phyloP scores from a whole-genome alignment of 805 yeast genomes.

The Hanseniaspora clermontiae region DNA sequence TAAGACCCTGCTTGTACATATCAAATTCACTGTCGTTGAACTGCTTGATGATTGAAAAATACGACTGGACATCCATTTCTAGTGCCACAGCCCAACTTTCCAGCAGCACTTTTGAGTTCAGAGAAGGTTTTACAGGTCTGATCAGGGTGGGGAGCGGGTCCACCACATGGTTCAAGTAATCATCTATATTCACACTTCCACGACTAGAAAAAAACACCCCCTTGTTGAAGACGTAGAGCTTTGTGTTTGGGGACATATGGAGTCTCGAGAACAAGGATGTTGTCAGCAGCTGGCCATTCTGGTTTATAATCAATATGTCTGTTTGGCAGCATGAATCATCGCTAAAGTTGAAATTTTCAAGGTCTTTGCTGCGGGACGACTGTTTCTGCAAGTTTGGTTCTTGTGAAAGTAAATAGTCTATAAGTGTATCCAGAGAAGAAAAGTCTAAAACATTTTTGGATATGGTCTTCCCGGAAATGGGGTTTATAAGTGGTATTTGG shows the following conservation, averaged over 20 bases:
- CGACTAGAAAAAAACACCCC: not conserved
- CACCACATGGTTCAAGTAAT: not conserved
- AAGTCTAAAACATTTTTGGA: not conserved
- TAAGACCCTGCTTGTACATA: not conserved
- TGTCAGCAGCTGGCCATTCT: not conserved
- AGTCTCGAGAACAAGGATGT: not conserved
- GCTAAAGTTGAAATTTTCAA: not conserved
- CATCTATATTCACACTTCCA: not conserved
- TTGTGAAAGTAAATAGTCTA: not conserved
- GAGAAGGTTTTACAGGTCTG: slow-evolving; percentile 7
- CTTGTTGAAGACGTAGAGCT: not conserved
- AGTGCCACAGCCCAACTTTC: slow-evolving; percentile 8
- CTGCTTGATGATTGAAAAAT: not conserved
- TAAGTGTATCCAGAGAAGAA: not conserved
- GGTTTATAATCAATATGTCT: not conserved
- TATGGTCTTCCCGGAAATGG: not conserved
- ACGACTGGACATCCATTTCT: slow-evolving; percentile 6
- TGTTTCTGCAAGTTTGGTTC: not conserved
- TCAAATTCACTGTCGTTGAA: not conserved
- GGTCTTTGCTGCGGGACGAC: not conserved
- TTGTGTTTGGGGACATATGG: not conserved
- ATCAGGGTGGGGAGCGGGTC: slow-evolving; percentile 10
- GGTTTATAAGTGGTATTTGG: not conserved
- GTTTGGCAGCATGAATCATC: not conserved
- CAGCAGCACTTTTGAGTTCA: not conserved